These are phyloP conservation scores for Tetraselmis chui DNA, from an alignment of 139 green algal species.

Conservation along the genomic window DNA sequence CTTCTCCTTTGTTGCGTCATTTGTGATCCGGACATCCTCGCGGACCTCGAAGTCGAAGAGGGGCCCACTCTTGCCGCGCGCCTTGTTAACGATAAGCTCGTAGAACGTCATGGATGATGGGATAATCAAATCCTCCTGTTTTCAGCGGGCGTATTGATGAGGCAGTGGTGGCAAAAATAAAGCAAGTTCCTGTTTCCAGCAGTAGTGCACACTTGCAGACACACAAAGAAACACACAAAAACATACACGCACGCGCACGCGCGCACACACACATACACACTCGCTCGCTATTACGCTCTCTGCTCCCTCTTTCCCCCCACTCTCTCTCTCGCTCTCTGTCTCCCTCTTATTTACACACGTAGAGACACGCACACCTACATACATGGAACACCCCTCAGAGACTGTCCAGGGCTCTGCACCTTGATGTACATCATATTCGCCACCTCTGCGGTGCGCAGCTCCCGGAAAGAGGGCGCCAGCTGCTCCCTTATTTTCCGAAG, in stretches of 20 bases:
- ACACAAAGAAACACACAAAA: too few relatives aligned
- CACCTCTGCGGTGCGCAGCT: conserved; percentile 55
- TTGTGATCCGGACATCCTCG: conserved; percentile 74
- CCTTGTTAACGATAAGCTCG: conserved; percentile 92
- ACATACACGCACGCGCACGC: too few relatives aligned
- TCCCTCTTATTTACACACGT: too few relatives aligned
- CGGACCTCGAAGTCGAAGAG: conserved; percentile 93
- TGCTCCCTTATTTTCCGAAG: conserved; percentile 79
- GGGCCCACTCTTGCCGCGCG: conserved; percentile 82
- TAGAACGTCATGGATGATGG: conserved; percentile 90
- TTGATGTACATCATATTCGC: conserved; percentile 96
- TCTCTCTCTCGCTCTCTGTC: too few relatives aligned
- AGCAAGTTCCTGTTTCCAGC: too few relatives aligned
- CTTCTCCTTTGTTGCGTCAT: conserved; percentile 79
- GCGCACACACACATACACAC: background rate
- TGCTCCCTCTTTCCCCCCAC: background rate
- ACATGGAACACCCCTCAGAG: too few relatives aligned
- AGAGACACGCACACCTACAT: too few relatives aligned
- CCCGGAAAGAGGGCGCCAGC: conserved; percentile 77
- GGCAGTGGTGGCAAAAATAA: too few relatives aligned
- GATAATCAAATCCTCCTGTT: conserved; percentile 80
- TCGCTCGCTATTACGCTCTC: too few relatives aligned
- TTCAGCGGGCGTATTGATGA: too few relatives aligned
- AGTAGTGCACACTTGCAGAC: too few relatives aligned
- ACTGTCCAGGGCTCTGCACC: too few relatives aligned